Evolutionary conservation across 805 yeast species (phyloP), one percentile per base, ranked within the genome.

Genomic region (Suhomyces sp.): DNA sequence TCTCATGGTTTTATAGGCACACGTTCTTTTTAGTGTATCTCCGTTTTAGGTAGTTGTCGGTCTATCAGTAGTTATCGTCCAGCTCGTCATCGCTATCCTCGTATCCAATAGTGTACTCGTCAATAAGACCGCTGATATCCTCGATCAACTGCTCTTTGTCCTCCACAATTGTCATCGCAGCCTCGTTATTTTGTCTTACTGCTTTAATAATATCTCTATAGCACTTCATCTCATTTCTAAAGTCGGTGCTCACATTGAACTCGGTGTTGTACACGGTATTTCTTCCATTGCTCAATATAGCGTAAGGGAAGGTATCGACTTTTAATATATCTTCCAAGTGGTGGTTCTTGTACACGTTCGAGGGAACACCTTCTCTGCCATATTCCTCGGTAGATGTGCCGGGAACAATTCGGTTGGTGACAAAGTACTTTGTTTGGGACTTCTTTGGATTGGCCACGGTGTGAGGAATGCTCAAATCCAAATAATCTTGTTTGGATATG

Each of bases 141-240:
- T 84, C 85, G 10, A 78, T 71, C 48, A 83, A 60, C 42, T 82
- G 86, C 42, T 78, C 83, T 54, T 83, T 70, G 36, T 82, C 87
- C 54, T 82, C 87, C 12, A 71, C 64, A 12, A 65, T 55, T 2
- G 54, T 60, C 26, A 53, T 15, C 19, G 58, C 29, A 15, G 60
- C 59, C 10, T 41, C 45, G 24, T 48, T 45, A 17, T 27, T 42
- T 4, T 40, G 48, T 22, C 65, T 54, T 46, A 72, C 62, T 41
- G 59, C 62, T 1, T 60, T 52, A 5, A 70, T 68, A 6, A 62
- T 48, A 10, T 58, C 54, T 6, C 61, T 59, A 69, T 62, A 58
- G 1, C 58, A 54, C 54, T 72, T 70, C 53, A 75, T 55, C n/a
- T 60, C 64, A 6, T 66, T 57, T 31, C 61, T 60, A 23, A 71